phyloP scores from a whole-genome alignment of 371 early-diverging fungal genomes.

The Zopfochytrium polystomum region DNA sequence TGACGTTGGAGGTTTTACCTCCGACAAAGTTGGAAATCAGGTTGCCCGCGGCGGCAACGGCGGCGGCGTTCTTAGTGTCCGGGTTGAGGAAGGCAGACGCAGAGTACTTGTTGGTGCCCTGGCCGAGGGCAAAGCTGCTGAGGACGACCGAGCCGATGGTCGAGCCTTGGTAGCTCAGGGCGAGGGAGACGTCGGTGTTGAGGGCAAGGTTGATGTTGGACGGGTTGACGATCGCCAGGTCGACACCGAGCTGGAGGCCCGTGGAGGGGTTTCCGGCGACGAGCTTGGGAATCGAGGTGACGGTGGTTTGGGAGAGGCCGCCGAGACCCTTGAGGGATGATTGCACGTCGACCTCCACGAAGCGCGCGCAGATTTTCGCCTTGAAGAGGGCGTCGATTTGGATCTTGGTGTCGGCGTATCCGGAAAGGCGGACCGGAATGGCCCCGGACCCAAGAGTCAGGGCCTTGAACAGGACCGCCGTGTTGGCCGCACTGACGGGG shows the following conservation, averaged over 20 bases:
- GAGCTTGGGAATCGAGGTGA: conserved; percentile 2
- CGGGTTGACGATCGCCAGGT: conserved; percentile 2
- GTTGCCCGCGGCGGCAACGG: background rate
- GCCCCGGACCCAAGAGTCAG: background rate
- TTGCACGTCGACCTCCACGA: background rate
- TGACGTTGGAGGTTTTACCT: background rate
- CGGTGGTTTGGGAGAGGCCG: conserved; percentile 2
- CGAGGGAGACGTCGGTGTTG: background rate
- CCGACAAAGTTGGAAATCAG: background rate
- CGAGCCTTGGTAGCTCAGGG: background rate
- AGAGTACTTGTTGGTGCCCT: background rate
- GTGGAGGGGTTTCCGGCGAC: background rate
- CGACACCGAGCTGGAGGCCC: background rate
- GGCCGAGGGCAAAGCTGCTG: background rate
- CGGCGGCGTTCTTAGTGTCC: background rate
- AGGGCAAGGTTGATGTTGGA: conserved; percentile 1
- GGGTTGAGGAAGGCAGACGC: background rate
- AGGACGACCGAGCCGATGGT: conserved; percentile 7
- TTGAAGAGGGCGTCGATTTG: background rate
- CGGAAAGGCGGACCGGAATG: background rate
- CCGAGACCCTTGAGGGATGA: background rate
- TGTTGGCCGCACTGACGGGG: too few species aligned
- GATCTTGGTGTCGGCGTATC: too few species aligned
- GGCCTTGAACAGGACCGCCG: too few species aligned
- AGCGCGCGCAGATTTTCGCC: background rate